Percentiles rank a stretch among this genome's conserved stretches.
Evolutionary conservation across 306 rosid species (phyloP).

Genomic region (Castanospermum australe): DNA sequence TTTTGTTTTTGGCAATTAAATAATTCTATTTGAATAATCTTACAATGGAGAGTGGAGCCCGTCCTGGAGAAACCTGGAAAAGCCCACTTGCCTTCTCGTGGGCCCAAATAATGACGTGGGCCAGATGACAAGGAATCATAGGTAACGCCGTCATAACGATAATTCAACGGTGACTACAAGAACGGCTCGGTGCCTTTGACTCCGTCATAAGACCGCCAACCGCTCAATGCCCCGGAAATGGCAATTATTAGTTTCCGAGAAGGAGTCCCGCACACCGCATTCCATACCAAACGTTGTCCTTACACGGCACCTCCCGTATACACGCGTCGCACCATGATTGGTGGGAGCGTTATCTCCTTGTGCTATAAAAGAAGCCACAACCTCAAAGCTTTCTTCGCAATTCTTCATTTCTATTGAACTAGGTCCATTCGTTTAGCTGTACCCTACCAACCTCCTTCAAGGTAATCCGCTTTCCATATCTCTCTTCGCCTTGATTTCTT

Average conservation of each 20-base stretch:
- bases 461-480: slow-evolving; percentile 16
- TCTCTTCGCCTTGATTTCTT: background rate
- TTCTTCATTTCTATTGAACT: background rate
- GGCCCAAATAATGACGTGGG: background rate
- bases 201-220: slow-evolving; percentile 16
- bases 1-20: too few species aligned
- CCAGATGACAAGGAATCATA: background rate
- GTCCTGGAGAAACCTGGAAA: background rate
- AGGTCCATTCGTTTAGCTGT: background rate
- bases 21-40: too few species aligned
- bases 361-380: slow-evolving; percentile 11
- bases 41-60: background rate
- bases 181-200: background rate
- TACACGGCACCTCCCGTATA: too few species aligned
- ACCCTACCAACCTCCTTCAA: background rate
- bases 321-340: slow-evolving; percentile 26
- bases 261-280: background rate
- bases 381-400: background rate
- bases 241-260: slow-evolving; percentile 3
- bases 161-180: background rate
- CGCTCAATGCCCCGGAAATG: background rate
- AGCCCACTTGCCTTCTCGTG: background rate
- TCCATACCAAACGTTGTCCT: slow-evolving; percentile 15
- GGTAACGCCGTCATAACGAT: slow-evolving; percentile 2
- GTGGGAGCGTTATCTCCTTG: background rate